Evolutionary conservation across 306 rosid genomes (phyloP), one percentile per base, ranked within the genome.

Genomic region (Pyrus betulifolia): DNA sequence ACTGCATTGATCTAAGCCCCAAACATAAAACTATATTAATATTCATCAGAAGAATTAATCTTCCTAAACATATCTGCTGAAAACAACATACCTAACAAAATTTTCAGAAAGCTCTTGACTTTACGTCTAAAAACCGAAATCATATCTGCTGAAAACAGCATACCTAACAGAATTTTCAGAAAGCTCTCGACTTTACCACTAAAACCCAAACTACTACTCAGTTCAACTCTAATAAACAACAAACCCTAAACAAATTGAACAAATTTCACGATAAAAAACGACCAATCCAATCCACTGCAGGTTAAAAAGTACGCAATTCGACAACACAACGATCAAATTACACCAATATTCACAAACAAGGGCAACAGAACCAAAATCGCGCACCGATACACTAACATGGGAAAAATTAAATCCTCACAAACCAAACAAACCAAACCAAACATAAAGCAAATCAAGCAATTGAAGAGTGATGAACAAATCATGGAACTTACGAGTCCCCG

Each of bases 401-500:
- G 49, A 5, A 69, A 69, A 49, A 42, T 14, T 2, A 66, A 17
- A 55, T 64, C 66, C n/a, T 1, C 33, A 21, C 52, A 63, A 12
- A 76, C 58, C 64, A 69, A 75, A 25, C 25, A 25, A 25, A 76
- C 62, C 64, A 69, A 75, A 71, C 67, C 76, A 22, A 65, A 77
- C 67, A 14, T 27, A 57, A 79, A 76, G 73, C 44, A 62, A 49
- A 79, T 40, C 30, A 72, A 54, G 38, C 70, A 80, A 80, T 70
- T 82, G 71, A 74, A 69, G 84, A 79, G 64, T 57, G 11, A 11
- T 4, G 10, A 75, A 65, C 54, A 57, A 35, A 57, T 17, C 57
- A n/a, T 4, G 42, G 74, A 65, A 74, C 93, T 73, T 85, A 92
- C 97, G 93, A 88, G 84, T 89, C 90, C 49, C 75, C 87, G 35